phyloP scores from a whole-genome alignment of 305 asterid genomes.

The Caryopteris hybrid region DNA sequence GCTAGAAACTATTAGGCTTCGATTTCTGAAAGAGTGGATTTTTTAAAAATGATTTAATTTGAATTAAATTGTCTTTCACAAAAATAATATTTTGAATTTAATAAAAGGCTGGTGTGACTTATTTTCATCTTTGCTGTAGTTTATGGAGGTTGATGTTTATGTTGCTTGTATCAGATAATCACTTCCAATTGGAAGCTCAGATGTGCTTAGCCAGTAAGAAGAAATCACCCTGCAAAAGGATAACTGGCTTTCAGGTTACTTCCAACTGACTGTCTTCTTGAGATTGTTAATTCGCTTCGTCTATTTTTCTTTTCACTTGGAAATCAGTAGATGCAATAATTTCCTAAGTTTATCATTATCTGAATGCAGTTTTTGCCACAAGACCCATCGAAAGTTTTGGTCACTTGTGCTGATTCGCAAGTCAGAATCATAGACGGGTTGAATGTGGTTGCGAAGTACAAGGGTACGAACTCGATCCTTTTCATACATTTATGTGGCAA shows the following conservation, averaged over 20 bases:
- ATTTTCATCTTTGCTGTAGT: background rate
- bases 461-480: slow-evolving; percentile 39
- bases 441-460: slow-evolving; percentile 66
- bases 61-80: too few relatives aligned
- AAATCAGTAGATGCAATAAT: background rate
- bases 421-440: slow-evolving; percentile 57
- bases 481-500: background rate
- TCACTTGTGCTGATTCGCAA: slow-evolving; percentile 82
- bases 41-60: too few relatives aligned
- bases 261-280: background rate
- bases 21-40: background rate
- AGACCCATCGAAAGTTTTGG: slow-evolving; percentile 70
- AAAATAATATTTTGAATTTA: background rate
- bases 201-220: slow-evolving; percentile 62
- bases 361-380: slow-evolving; percentile 71
- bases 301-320: background rate
- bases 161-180: slow-evolving; percentile 50
- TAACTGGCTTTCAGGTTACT: slow-evolving; percentile 84
- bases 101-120: background rate
- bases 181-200: slow-evolving; percentile 54
- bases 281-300: background rate
- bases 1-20: background rate
- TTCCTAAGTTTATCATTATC: background rate
- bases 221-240: slow-evolving; percentile 79
- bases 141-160: background rate